These are phyloP conservation scores for Cladophialophora yegresii DNA, from an alignment of 2,329 filamentous ascomycete genomes.

Conservation along the genomic window DNA sequence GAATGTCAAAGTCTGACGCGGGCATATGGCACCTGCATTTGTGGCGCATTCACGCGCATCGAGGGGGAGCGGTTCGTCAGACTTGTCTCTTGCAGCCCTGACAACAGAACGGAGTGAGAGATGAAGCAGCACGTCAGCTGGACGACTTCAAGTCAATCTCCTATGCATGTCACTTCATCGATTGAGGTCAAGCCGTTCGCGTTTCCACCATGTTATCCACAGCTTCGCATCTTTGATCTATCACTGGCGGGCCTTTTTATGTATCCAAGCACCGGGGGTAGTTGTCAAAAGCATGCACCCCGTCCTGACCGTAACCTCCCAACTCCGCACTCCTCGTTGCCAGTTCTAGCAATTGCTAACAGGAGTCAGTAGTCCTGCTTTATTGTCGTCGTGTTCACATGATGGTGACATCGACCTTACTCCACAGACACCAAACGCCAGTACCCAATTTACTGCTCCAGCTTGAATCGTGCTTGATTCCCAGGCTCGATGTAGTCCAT, in stretches of 20 bases:
- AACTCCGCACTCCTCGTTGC: neutral
- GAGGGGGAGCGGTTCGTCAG: neutral
- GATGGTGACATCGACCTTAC: neutral
- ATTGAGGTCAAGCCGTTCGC: neutral
- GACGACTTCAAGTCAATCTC: neutral
- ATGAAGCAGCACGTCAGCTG: neutral
- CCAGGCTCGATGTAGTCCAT: constrained; percentile 36
- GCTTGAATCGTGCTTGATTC: constrained; percentile 29
- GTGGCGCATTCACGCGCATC: too few species aligned
- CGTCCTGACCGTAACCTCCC: neutral
- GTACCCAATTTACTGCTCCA: constrained; percentile 23
- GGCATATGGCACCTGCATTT: neutral
- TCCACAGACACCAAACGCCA: constrained; percentile 38
- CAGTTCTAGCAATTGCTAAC: neutral
- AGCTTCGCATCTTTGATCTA: neutral
- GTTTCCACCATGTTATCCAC: neutral
- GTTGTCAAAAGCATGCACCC: neutral
- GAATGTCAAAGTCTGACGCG: neutral
- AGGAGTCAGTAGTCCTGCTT: constrained; percentile 17
- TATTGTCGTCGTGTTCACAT: neutral
- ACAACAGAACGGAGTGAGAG: neutral
- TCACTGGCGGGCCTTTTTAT: neutral
- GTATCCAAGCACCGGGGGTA: constrained; percentile 1
- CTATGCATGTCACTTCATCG: neutral
- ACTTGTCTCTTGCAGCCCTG: neutral